A percentile compares a stretch with the other conserved stretches of the same genome.
phyloP scores from a whole-genome alignment of 2,329 filamentous ascomycete genomes.

The Talaromyces sp. region DNA sequence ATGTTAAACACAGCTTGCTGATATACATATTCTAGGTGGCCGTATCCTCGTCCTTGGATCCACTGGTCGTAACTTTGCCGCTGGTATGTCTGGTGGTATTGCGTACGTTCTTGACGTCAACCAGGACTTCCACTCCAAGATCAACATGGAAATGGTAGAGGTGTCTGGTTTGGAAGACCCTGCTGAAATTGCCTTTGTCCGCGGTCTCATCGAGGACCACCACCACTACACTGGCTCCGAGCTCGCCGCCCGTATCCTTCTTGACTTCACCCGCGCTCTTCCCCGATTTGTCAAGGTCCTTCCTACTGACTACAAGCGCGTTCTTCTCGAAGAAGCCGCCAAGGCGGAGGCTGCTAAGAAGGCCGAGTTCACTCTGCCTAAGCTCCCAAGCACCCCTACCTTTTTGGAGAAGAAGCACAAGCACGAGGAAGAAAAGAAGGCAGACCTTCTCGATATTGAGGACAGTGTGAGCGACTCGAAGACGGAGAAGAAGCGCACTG shows the following conservation, averaged over 20 bases:
- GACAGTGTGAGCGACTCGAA: constrained; percentile 81
- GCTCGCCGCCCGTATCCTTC: constrained; percentile 81
- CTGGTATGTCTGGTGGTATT: constrained; percentile 97
- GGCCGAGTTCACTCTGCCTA: constrained; percentile 73
- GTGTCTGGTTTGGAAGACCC: constrained; percentile 78
- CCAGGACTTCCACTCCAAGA: constrained; percentile 83
- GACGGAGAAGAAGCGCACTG: constrained; percentile 82
- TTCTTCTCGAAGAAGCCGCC: constrained; percentile 76
- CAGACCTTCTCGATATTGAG: constrained; percentile 77
- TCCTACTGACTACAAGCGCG: constrained; percentile 93
- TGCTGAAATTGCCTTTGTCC: constrained; percentile 81
- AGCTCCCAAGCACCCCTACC: constrained; percentile 46
- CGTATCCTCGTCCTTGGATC: constrained; percentile 80
- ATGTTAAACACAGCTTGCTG: not conserved
- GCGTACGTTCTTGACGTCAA: constrained; percentile 89
- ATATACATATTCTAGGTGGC: constrained; percentile 41
- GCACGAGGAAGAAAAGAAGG: constrained; percentile 63
- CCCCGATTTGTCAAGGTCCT: constrained; percentile 90
- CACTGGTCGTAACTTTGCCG: constrained; percentile 94
- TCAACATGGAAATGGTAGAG: constrained; percentile 98
- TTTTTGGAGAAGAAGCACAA: constrained; percentile 49
- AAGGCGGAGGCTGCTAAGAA: constrained; percentile 83
- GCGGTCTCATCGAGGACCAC: constrained; percentile 90
- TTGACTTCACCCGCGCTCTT: constrained; percentile 92
- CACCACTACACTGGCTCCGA: constrained; percentile 97